Base-by-base conservation (phyloP, 2,329 filamentous ascomycete genomes). In the Nannizzia gypsea region DNA sequence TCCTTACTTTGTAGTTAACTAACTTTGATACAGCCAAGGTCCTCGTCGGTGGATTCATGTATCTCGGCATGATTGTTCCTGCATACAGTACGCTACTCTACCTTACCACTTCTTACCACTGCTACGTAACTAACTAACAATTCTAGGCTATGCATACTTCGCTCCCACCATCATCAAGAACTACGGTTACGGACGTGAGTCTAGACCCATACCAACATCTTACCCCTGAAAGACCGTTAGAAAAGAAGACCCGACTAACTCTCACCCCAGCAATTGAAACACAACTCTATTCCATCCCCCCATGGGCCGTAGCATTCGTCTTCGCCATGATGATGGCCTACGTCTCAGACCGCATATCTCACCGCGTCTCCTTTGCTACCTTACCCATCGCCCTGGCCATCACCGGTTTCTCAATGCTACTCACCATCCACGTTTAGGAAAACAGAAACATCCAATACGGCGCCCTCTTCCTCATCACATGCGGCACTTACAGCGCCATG, bases 401-500 rank as follows among this genome's bases (percentile, higher is more conserved):
- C 57, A 70, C 81, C 0, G 91, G 90, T 1, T 92, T 95, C 65
- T 83, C 76, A 2, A 88, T 92, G 62, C 79, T 96, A 6, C 75
- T 95, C 56, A 76, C 77, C 9, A 82, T 92, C 3, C 87, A 92
- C 71, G 74, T 87, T 68, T 58, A 60, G 5, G 66, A 62, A 13
- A 81, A 89, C 70, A 77, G 75, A 0, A 63, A 80, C 11, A 74
- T 89, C 5, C 81, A 93, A 70, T 96, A 96, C 67, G 87, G 78
- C 0, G 88, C 87, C 0, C 80, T 96, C 0, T 95, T 95, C 77
- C 77, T 96, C 34, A 83, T 95, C 56, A 86, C 88, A 1, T 85
- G 85, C 75, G 89, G 89, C 56, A 81, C 83, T 0, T 96, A 95
- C 73, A 85, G 84, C 0, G 89, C 90, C n/a, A 91, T 96, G 87